Base-by-base conservation (phyloP, 2,329 filamentous ascomycete genomes). In the Penicillium thymicola region DNA sequence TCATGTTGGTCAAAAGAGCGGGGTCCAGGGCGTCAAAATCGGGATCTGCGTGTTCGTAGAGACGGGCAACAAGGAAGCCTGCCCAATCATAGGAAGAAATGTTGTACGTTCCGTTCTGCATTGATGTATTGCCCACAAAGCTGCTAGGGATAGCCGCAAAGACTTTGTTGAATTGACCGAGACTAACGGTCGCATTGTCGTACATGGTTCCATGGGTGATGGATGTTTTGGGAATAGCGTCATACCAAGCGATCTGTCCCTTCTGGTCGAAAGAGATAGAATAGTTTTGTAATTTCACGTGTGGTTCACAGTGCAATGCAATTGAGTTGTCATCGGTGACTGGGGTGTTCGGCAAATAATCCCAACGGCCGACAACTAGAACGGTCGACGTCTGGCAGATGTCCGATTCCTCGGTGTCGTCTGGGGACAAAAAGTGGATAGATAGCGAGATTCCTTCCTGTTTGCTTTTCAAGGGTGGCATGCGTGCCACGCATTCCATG, bases 121-220 rank as follows among this genome's bases (percentile, higher is more conserved):
- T 42, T 4, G 63, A 60, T 2, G 65, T 63, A 36, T 70, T 68
- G 18, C 67, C 69, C 3, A 66, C 62, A 34, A 66, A 72, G 41
- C 62, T 71, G 48, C 70, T 70, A 1, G 70, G 70, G 13, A 72
- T 72, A 2, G 70, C 64, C 5, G 69, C 69, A 59, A 72, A 72
- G 3, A 70, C 67, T 54, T 71, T 72, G 60, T 72, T 72, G 58
- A 72, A 72, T 42, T 72, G 69, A 2, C 70, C 70, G 28, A 72
- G 55, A 36, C 68, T 72, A 49, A 70, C 52, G 5, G 70, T 72
- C 5, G 70, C 70, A 50, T 72, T 72, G 13, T 69, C 61, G 40
- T 67, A 68, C 68, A 72, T 70, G 10, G 57, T 30, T 3, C 70
- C 70, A 2, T 59, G 51, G 1, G 55, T 61, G 38, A 70, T 66